phyloP scores from a whole-genome alignment of 306 rosid species.

The Elaeagnus macrophylla region DNA sequence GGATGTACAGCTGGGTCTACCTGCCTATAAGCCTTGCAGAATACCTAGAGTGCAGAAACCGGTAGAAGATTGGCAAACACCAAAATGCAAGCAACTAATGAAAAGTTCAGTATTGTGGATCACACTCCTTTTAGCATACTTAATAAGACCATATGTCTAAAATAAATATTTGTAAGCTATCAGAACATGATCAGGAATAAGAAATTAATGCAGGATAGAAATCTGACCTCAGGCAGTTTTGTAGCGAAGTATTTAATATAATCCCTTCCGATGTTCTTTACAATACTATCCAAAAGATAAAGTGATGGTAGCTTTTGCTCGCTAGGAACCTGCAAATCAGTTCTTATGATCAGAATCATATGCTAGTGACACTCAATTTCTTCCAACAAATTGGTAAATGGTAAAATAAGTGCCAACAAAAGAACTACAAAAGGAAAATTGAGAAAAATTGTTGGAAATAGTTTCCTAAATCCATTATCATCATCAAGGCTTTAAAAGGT shows the following conservation, averaged over 20 bases:
- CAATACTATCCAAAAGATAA: slow-evolving; percentile 90
- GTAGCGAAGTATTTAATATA: slow-evolving; percentile 78
- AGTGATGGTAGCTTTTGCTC: slow-evolving; percentile 94
- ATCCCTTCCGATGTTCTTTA: slow-evolving; percentile 90
- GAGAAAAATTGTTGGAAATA: too few relatives aligned
- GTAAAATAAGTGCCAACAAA: too few relatives aligned
- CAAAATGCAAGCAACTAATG: background rate
- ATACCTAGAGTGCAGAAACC: slow-evolving; percentile 51
- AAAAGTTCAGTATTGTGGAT: too few relatives aligned
- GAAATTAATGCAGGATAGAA: slow-evolving; percentile 18
- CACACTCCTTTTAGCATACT: too few relatives aligned
- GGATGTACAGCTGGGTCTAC: slow-evolving; percentile 61
- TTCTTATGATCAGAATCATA: slow-evolving; percentile 12
- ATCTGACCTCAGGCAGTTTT: slow-evolving; percentile 92
- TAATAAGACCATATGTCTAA: too few relatives aligned
- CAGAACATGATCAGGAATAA: background rate
- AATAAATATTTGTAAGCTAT: too few relatives aligned
- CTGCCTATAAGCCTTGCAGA: slow-evolving; percentile 79
- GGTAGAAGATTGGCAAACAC: slow-evolving; percentile 10
- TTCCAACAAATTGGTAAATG: slow-evolving; percentile 9
- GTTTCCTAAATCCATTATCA: too few relatives aligned
- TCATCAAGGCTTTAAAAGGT: too few relatives aligned
- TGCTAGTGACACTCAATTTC: slow-evolving; percentile 2
- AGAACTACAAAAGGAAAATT: too few relatives aligned
- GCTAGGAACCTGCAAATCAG: slow-evolving; percentile 71